Conservation (phyloP, 441 rosid species). For the Gossypium trilobum region DNA sequence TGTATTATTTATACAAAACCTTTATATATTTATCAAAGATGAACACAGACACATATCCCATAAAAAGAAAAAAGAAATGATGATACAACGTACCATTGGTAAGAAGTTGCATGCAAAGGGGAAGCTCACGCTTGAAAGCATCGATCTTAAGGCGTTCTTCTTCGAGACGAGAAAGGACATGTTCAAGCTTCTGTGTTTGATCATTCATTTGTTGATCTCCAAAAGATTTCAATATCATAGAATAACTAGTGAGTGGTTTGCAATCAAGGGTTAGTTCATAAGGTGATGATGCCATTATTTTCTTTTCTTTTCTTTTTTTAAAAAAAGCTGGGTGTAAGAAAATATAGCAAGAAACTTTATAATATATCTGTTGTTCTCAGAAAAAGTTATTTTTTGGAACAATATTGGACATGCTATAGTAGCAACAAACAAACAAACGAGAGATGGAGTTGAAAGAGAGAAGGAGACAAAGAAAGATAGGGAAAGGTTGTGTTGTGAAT, state of each 20-base stretch:
- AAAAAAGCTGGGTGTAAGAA: neutral
- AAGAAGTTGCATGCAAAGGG: conserved; percentile 99
- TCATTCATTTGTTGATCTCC: conserved; percentile 43
- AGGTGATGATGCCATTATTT: conserved; percentile 45
- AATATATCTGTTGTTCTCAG: conserved; percentile 12
- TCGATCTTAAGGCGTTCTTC: conserved; percentile 91
- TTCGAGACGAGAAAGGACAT: conserved; percentile 65
- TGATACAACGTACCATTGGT: conserved; percentile 43
- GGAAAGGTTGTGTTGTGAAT: conserved; percentile 34
- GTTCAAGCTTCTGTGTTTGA: conserved; percentile 68
- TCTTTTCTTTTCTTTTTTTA: too few species aligned
- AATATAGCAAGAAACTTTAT: conserved; percentile 6
- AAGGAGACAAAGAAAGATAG: conserved; percentile 28
- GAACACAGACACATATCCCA: neutral
- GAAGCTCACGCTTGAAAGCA: conserved; percentile 93
- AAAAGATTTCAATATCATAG: conserved; percentile 74
- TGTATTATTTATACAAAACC: neutral
- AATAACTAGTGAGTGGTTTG: conserved; percentile 64
- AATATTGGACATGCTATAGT: conserved; percentile 19
- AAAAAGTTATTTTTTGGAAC: conserved; percentile 12
- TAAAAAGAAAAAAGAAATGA: neutral
- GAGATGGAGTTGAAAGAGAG: conserved; percentile 2
- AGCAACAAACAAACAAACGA: neutral
- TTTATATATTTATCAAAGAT: neutral
- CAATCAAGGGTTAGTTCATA: conserved; percentile 73